Base-by-base conservation (phyloP, 139 green algal genomes). In the Tetraselmis chui region DNA sequence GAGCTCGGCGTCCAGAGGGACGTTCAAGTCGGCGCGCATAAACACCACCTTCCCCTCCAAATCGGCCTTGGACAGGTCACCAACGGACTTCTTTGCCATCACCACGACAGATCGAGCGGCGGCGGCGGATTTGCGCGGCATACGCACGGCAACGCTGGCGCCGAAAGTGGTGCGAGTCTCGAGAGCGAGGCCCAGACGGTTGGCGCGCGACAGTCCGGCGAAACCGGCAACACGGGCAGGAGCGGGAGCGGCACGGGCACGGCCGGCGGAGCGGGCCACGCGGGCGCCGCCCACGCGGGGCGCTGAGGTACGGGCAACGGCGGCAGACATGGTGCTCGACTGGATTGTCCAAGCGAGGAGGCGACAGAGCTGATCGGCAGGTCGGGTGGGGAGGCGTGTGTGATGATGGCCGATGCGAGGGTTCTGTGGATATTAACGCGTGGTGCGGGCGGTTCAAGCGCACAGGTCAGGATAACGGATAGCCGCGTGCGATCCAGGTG, bases 21-120 rank as follows among this genome's bases (percentile, higher is more conserved):
- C 97, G 92, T 99, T 99, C 76, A 99, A 91, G 86, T 99, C 96
- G 31, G 93, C 93, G 80, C 94, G 89, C 29, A 97, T 85, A 79
- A 97, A 89, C 24, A 95, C 92, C 1, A 84, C 82, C 91, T 99
- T 98, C 86, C 97, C 97, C 88, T 99, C 93, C 25, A 99, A 90
- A 77, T 99, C 96, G 23, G 85, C 89, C 91, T 98, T 95, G 59
- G 31, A 86, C 59, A 99, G 90, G 88, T 98, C 94, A 30, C 94
- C 92, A 0, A 99, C 95, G 27, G 85, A 93, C 91, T 94, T 96
- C 92, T 98, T 98, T 27, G 88, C 91, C 59, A 88, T 90, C 59
- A 30, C 81, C 0, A 86, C 82, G 24, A 91, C 85, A 27, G 59
- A 59, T 32, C 83, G 83, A 18, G 45, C 45, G 5, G 45, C 45